Evolutionary conservation across 2,329 filamentous ascomycete genomes (phyloP).

Genomic region (Scortechinia acanthostroma): DNA sequence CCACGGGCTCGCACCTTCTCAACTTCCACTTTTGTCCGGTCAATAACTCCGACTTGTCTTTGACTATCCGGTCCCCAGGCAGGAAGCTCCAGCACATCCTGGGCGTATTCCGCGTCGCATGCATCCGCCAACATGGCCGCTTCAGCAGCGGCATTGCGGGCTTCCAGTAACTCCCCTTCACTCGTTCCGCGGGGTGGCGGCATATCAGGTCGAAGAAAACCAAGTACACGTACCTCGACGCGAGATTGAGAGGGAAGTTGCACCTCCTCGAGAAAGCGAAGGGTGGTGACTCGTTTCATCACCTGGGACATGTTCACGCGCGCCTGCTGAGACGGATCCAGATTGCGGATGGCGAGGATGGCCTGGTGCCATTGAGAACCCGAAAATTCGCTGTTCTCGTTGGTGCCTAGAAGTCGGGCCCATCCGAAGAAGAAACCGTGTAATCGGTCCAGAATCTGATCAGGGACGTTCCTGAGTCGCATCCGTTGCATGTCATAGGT

Average conservation of each 20-base stretch:
- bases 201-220: constrained; percentile 40
- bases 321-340: constrained; percentile 33
- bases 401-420: too few species aligned
- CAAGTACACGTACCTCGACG: constrained; percentile 51
- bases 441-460: constrained; percentile 42
- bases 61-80: constrained; percentile 24
- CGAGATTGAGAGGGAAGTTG: constrained; percentile 28
- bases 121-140: constrained; percentile 23
- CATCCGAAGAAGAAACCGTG: constrained; percentile 61
- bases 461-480: constrained; percentile 40
- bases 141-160: constrained; percentile 26
- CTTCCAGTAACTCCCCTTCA: constrained; percentile 35
- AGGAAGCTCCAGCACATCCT: constrained; percentile 22
- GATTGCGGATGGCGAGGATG: constrained; percentile 43
- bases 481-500: constrained; percentile 26
- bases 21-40: constrained; percentile 28
- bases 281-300: constrained; percentile 45
- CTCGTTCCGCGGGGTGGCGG: constrained; percentile 31
- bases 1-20: constrained; percentile 36
- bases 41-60: constrained; percentile 28
- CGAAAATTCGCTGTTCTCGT: too few species aligned
- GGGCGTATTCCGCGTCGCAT: constrained; percentile 24
- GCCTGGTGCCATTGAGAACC: constrained; percentile 48
- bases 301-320: constrained; percentile 30
- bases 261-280: constrained; percentile 36